Base-by-base conservation (phyloP, 306 rosid genomes). In the Astragalus membranaceus region DNA sequence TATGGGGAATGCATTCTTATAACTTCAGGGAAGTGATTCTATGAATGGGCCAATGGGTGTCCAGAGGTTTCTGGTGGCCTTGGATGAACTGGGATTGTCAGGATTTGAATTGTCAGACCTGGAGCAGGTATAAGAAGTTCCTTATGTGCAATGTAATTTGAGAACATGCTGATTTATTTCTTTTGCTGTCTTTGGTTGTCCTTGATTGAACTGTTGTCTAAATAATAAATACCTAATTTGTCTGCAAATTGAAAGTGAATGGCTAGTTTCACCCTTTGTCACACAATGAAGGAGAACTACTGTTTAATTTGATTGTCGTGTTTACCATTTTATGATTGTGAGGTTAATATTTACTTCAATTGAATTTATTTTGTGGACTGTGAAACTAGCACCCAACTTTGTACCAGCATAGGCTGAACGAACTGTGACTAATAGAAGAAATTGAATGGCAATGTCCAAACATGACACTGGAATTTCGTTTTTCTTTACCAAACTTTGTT, bases 61-160 rank as follows among this genome's bases (percentile, higher is more conserved):
- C 11, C 72, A 79, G 81, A 87, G 80, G 83, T 90, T 94, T 85
- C 79, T 94, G 76, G 80, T 66, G 48, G 93, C 90, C 37, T 60
- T 94, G 84, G 80, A 90, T 83, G 95, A 87, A 72, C 55, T 94
- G 79, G 97, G 95, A 73, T 78, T 94, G 76, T 83, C 95, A 26
- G 82, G 91, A 65, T 88, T 94, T 84, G 88, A 88, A 75, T 68
- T 80, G 71, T 81, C 86, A 64, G 93, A 81, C 80, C 83, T 94
- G 16, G 88, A 90, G 81, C 87, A 90, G 97, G 98, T 94, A 87
- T 43, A 44, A 69, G 20, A 78, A 71, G 70, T 80, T 74, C 64
- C 55, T 37, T 79, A 20, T 14, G 35, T 58, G 60, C 43, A 41
- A 36, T 53, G 43, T 53, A 42, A 59, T 59, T 72, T 73, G 63